Evolutionary conservation across 306 rosid genomes (phyloP).

Genomic region (Castanea mollissima): DNA sequence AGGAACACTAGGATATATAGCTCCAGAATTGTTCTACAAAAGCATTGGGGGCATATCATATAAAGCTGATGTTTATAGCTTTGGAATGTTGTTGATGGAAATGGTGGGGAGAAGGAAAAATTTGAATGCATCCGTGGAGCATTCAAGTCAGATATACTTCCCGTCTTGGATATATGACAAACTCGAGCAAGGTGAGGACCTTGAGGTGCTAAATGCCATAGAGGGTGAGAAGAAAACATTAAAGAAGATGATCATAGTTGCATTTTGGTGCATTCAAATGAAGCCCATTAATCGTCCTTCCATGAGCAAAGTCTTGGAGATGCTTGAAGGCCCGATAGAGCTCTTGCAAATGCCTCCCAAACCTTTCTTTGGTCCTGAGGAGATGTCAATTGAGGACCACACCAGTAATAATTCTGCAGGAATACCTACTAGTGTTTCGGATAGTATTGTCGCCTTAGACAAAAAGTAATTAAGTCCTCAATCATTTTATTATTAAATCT

Average conservation of each 20-base stretch:
- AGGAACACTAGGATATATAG: neutral
- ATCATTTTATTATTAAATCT: too few relatives aligned
- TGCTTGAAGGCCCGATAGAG: constrained; percentile 5
- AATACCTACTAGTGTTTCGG: too few relatives aligned
- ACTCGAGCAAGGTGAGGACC: neutral
- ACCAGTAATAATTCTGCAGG: too few relatives aligned
- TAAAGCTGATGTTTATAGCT: neutral
- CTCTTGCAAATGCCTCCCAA: constrained; percentile 6
- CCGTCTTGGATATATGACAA: neutral
- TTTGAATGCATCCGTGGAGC: neutral
- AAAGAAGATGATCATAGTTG: constrained; percentile 16
- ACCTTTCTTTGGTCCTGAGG: constrained; percentile 1
- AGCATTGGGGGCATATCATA: neutral
- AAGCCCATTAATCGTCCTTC: constrained; percentile 11
- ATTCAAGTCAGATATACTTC: constrained; percentile 1
- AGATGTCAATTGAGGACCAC: too few relatives aligned
- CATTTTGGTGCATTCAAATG: constrained; percentile 29
- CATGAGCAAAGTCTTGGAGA: constrained; percentile 9
- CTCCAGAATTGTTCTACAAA: neutral
- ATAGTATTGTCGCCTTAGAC: too few relatives aligned
- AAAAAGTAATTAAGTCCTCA: too few relatives aligned
- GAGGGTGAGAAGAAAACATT: neutral
- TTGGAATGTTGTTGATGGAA: neutral
- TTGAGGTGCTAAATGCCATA: neutral
- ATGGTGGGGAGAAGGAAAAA: neutral